phyloP scores from a whole-genome alignment of 257 asterid genomes.

The Thymus mandschuricus region DNA sequence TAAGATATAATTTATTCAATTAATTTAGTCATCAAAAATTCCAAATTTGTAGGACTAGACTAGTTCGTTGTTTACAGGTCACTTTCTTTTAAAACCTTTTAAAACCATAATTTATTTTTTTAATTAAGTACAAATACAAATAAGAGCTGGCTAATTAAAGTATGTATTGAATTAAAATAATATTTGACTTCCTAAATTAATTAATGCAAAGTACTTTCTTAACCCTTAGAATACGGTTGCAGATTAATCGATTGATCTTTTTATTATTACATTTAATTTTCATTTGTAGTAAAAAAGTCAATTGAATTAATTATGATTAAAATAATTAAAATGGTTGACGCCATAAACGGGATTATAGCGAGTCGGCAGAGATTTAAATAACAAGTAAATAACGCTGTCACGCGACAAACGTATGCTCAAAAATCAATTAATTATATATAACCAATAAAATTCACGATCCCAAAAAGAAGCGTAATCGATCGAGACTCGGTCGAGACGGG shows the following conservation, averaged over 20 bases:
- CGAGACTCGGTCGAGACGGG: too few species aligned
- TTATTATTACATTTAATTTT: conserved; percentile 15
- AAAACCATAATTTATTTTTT: background rate
- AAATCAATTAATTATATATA: too few species aligned
- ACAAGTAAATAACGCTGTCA: background rate
- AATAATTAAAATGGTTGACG: background rate
- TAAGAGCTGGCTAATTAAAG: background rate
- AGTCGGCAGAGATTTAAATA: background rate
- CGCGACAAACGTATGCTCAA: background rate
- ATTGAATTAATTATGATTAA: conserved; percentile 7
- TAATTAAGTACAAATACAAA: background rate
- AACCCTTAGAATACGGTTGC: conserved; percentile 37
- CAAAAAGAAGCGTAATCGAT: too few species aligned
- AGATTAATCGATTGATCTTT: conserved; percentile 21
- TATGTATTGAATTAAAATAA: background rate
- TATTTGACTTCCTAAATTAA: background rate
- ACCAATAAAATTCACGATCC: too few species aligned
- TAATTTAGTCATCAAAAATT: background rate
- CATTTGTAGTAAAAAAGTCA: conserved; percentile 34
- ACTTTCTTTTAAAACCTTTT: background rate
- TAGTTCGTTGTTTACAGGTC: background rate
- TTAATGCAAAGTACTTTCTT: background rate
- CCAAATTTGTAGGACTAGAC: background rate
- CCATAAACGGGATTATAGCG: background rate
- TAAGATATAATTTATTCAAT: background rate